Evolutionary conservation across 805 yeast genomes (phyloP), one percentile per base, ranked within the genome.

Genomic region (Yarrowia hollandica): DNA sequence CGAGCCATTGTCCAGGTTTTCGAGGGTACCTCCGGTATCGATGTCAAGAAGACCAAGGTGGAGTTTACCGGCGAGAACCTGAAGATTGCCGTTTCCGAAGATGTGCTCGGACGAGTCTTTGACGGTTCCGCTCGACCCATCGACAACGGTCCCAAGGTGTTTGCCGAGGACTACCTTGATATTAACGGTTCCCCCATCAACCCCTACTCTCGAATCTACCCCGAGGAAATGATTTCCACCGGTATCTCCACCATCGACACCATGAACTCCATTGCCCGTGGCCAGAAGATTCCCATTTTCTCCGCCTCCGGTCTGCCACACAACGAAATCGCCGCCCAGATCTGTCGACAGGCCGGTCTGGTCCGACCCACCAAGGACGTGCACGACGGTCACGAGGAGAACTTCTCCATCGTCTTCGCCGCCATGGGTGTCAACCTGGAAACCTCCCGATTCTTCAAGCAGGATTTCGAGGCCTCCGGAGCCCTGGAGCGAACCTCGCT

Each of bases 341-440:
- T 94, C 74, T 92, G 98, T 82, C 90, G 99, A 80, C 99, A 94
- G 79, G 99, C 99, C 37, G 97, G 98, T 67, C 82, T 94, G 72
- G 99, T 95, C 57, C 88, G 98, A 78, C 99, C 99, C 70, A 95
- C 99, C 35, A 94, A 94, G 79, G 99, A 92, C 74, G 98, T 94
- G 61, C 98, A 94, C 74, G 99, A 94, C 75, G 99, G 99, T 70
- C 99, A 94, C 75, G 99, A 94, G 77, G 99, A 94, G 69, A 94
- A 94, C 76, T 94, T 94, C 88, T 89, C 97, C 58, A 95, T 94
- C 76, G 99, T 94, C 34, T 94, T 94, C 71, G 99, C 98, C 37
- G 99, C 99, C 61, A 94, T 95, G 99, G 99, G 99, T 83, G 99
- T 92, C 66, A 94, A 95, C 74, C 83, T 94, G 77, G 99, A 95